Evolutionary conservation across 1,284 basidiomycete species (phyloP).

Genomic region (Mycosarcoma maydis): DNA sequence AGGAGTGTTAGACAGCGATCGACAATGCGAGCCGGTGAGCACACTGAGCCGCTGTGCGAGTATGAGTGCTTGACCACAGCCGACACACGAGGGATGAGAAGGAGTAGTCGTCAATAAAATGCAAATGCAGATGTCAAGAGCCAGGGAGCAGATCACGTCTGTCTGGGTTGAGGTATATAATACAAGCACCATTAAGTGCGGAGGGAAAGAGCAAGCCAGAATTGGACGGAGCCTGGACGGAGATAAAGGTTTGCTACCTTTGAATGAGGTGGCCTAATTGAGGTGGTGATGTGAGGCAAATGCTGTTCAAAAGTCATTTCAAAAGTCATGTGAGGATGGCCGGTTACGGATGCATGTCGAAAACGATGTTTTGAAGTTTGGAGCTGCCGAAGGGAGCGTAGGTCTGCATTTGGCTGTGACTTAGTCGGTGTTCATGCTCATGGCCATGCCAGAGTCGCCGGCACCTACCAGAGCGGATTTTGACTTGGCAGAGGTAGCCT

Average conservation of each 20-base stretch:
- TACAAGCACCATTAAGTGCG: slow-evolving; percentile 19
- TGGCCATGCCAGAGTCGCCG: slow-evolving; percentile 47
- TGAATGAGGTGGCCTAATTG: neutral
- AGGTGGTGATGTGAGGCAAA: too few species aligned
- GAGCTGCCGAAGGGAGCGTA: too few species aligned
- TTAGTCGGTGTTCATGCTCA: slow-evolving; percentile 56
- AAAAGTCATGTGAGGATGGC: too few species aligned
- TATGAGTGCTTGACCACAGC: too few species aligned
- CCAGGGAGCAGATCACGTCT: neutral
- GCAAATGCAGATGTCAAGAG: slow-evolving; percentile 21
- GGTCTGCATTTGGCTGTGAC: too few species aligned
- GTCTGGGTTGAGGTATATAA: slow-evolving; percentile 29
- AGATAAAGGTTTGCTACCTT: neutral
- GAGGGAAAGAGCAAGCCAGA: neutral
- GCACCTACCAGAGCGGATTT: slow-evolving; percentile 54
- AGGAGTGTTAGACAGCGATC: too few species aligned
- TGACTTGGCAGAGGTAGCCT: slow-evolving; percentile 43
- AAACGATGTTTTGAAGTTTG: too few species aligned
- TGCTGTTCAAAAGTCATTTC: too few species aligned
- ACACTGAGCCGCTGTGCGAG: too few species aligned
- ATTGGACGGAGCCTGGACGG: slow-evolving; percentile 4
- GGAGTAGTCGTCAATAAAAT: neutral
- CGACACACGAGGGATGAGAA: neutral
- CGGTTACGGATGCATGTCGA: too few species aligned
- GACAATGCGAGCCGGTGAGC: too few species aligned